Conservation (phyloP, 768 basidiomycete genomes). For the Xerocomellus chrysenteron region DNA sequence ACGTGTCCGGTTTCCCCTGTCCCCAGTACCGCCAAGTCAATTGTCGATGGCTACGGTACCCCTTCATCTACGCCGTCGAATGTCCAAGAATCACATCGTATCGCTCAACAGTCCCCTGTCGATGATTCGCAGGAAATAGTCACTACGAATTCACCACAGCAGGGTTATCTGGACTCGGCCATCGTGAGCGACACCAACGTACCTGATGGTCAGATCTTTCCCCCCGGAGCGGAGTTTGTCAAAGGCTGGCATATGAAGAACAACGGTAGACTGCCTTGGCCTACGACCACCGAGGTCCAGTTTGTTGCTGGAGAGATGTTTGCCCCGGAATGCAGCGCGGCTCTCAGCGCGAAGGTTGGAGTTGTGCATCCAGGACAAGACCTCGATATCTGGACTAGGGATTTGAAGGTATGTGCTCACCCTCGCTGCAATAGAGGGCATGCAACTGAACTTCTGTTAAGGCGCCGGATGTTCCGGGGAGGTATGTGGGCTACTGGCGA, state of each 20-base stretch:
- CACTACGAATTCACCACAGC: background rate
- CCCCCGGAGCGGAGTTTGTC: slow-evolving; percentile 82
- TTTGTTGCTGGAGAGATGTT: slow-evolving; percentile 74
- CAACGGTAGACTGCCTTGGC: slow-evolving; percentile 63
- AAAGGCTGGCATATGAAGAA: slow-evolving; percentile 82
- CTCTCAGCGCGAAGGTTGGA: slow-evolving; percentile 49
- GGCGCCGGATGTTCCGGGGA: slow-evolving; percentile 74
- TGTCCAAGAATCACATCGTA: background rate
- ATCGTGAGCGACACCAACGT: slow-evolving; percentile 71
- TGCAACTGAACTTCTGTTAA: slow-evolving; percentile 22
- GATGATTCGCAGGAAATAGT: background rate
- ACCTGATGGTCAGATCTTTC: slow-evolving; percentile 71
- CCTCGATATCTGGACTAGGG: slow-evolving; percentile 67
- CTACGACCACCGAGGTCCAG: slow-evolving; percentile 60
- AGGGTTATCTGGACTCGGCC: slow-evolving; percentile 43
- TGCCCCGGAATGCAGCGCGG: slow-evolving; percentile 33
- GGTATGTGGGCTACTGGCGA: slow-evolving; percentile 78
- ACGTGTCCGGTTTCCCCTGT: slow-evolving; percentile 3
- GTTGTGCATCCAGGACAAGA: slow-evolving; percentile 53
- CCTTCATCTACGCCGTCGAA: slow-evolving; percentile 11
- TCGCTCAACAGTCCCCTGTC: background rate
- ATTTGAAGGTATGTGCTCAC: slow-evolving; percentile 59
- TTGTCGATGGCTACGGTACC: slow-evolving; percentile 31
- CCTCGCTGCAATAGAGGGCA: background rate
- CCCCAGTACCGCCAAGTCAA: slow-evolving; percentile 20